Conservation (phyloP, 257 asterid genomes). For the Leptodermis oblonga region DNA sequence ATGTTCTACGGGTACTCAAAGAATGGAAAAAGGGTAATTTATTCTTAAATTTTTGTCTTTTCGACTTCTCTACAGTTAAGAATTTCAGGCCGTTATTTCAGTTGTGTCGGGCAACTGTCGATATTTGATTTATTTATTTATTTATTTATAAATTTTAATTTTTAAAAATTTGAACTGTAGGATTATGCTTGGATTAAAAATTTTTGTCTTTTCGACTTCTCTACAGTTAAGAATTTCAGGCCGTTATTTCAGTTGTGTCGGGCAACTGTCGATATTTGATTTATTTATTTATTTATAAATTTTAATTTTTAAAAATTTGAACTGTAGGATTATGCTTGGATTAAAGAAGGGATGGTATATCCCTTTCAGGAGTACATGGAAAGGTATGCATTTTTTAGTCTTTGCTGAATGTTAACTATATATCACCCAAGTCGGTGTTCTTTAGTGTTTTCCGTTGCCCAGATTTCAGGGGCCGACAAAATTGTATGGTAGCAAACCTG, state of each 20-base stretch:
- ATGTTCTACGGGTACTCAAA: slow-evolving; percentile 85
- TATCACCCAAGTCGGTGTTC: neutral
- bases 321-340: slow-evolving; percentile 91
- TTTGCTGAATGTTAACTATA: slow-evolving; percentile 13
- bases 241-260: neutral
- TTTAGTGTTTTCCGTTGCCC: slow-evolving; percentile 23
- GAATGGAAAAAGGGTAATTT: slow-evolving; percentile 68
- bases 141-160: too few species aligned
- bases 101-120: neutral
- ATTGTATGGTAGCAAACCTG: slow-evolving; percentile 84
- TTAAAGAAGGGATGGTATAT: slow-evolving; percentile 81
- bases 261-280: neutral
- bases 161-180: slow-evolving; percentile 32
- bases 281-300: too few species aligned
- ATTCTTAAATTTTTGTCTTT: slow-evolving; percentile 5
- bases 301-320: neutral
- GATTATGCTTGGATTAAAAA: slow-evolving; percentile 88
- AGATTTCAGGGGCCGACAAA: slow-evolving; percentile 94
- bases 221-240: neutral
- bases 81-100: neutral
- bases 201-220: neutral
- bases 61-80: neutral
- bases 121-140: too few species aligned
- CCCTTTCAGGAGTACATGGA: slow-evolving; percentile 80
- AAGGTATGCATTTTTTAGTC: slow-evolving; percentile 47